Evolutionary conservation across 2,329 filamentous ascomycete genomes (phyloP).

Genomic region (Ophiosphaerella narmari): DNA sequence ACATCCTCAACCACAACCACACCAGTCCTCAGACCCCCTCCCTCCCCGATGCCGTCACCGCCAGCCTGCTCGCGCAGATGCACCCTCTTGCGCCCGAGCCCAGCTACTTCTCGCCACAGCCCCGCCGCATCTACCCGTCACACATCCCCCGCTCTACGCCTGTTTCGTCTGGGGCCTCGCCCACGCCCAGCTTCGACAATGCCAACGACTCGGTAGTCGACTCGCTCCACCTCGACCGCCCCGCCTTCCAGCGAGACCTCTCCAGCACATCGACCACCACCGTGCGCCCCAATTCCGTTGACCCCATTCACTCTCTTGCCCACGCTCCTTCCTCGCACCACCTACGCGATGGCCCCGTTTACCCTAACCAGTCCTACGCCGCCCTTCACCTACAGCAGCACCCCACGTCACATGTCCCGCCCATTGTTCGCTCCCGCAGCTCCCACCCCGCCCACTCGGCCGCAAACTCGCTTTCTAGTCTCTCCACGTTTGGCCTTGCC

Average conservation of each 20-base stretch:
- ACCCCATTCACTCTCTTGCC: conserved; percentile 19
- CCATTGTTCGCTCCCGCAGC: conserved; percentile 47
- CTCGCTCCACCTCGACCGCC: conserved; percentile 34
- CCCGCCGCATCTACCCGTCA: conserved; percentile 40
- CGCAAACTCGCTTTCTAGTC: conserved; percentile 45
- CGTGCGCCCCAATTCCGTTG: conserved; percentile 43
- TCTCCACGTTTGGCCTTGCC: conserved; percentile 47
- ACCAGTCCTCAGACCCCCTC: conserved; percentile 31
- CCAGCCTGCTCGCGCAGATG: conserved; percentile 21
- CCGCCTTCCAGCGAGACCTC: conserved; percentile 47
- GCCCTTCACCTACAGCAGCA: conserved; percentile 55
- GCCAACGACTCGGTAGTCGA: conserved; percentile 21
- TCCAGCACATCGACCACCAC: conserved; percentile 50
- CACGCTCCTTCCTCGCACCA: conserved; percentile 20
- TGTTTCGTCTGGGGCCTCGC: conserved; percentile 37
- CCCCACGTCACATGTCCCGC: conserved; percentile 40
- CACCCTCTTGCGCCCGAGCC: conserved; percentile 34
- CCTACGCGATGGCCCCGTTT: conserved; percentile 45
- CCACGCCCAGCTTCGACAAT: conserved; percentile 33
- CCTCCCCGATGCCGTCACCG: conserved; percentile 27
- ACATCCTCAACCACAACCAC: conserved; percentile 17
- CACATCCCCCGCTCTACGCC: conserved; percentile 36
- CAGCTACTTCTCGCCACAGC: conserved; percentile 47
- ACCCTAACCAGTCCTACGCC: conserved; percentile 57
- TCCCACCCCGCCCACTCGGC: conserved; percentile 50